Evolutionary conservation across 208 protist genomes (phyloP), one percentile per base, ranked within the genome.

Genomic region (Trypanosoma platydactyli): DNA sequence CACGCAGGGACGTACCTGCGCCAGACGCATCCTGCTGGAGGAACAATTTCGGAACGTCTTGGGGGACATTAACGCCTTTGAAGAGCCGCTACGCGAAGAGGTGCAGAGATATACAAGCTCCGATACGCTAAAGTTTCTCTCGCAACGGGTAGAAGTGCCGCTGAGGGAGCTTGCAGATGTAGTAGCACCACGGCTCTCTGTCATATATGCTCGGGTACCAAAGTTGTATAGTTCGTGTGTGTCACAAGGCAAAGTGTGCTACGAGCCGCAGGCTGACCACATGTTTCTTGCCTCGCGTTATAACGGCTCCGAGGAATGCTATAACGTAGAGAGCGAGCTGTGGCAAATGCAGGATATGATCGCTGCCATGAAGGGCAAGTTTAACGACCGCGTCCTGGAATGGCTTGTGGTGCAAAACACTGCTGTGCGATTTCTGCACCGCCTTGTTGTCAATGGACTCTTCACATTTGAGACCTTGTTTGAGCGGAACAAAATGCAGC

Each of bases 381-480:
- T 67, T 40, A 67, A 67, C 40, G 51, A 22, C 48, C 49, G 40
- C 12, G 51, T 67, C 0, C 50, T 40, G 48, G 62, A 67, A 33
- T 57, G 51, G 51, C 3, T 46, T 67, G 51, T 67, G 16, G 24
- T 67, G 12, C 35, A 67, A 12, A 33, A 58, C 7, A 48, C n/a
- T 51, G 65, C 24, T 5, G n/a, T 62, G 1, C 20, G 40, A 1
- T 38, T 38, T 62, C 18, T 62, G 9, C 65, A 53, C 33, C 55
- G 57, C 20, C 29, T 64, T 35, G 38, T 71, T 13, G 42, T 22
- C 0, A 71, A 71, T 44, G 38, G 49, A 49, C 16, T 62, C 15
- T 71, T 64, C 56, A 71, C 65, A 5, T 71, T 71, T 64, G 65
- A 71, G 44, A 62, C 46, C 3, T 7, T 71, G n/a, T 64, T 63